Evolutionary conservation across 2,329 filamentous ascomycete genomes (phyloP).

Genomic region (Tolypocladium album): DNA sequence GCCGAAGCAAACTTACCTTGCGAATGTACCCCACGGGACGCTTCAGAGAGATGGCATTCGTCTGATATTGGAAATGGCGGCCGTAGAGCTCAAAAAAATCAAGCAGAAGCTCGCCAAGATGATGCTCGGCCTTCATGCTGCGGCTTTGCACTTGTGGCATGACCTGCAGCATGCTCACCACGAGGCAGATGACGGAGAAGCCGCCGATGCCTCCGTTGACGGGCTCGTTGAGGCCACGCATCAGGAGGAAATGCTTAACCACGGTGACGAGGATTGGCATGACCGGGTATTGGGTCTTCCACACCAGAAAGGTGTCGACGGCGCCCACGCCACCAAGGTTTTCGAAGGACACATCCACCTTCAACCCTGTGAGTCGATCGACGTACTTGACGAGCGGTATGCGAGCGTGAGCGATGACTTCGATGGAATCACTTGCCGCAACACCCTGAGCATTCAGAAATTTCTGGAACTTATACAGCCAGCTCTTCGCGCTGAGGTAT

Average conservation of each 20-base stretch:
- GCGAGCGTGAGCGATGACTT: slow-evolving; percentile 63
- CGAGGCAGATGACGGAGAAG: slow-evolving; percentile 87
- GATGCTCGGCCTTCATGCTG: slow-evolving; percentile 46
- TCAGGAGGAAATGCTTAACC: slow-evolving; percentile 85
- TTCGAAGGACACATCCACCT: slow-evolving; percentile 91
- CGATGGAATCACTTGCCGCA: slow-evolving; percentile 45
- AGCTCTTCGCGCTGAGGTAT: slow-evolving; percentile 38
- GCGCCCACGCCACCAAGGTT: slow-evolving; percentile 74
- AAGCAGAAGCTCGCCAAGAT: slow-evolving; percentile 73
- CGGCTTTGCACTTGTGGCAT: slow-evolving; percentile 59
- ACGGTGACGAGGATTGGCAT: slow-evolving; percentile 81
- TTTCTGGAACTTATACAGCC: slow-evolving; percentile 50
- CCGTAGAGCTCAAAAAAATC: slow-evolving; percentile 88
- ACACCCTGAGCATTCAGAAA: slow-evolving; percentile 48
- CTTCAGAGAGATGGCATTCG: slow-evolving; percentile 63
- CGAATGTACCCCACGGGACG: slow-evolving; percentile 58
- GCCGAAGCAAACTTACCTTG: slow-evolving; percentile 46
- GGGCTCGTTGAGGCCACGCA: slow-evolving; percentile 86
- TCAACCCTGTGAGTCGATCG: slow-evolving; percentile 66
- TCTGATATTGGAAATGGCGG: slow-evolving; percentile 61
- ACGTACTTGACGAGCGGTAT: slow-evolving; percentile 91
- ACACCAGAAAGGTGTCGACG: slow-evolving; percentile 67
- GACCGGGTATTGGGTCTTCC: slow-evolving; percentile 69
- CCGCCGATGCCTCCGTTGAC: slow-evolving; percentile 85
- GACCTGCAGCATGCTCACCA: slow-evolving; percentile 77